Evolutionary conservation across 495 filamentous ascomycete genomes (phyloP).

Genomic region (Penicillium lividum): DNA sequence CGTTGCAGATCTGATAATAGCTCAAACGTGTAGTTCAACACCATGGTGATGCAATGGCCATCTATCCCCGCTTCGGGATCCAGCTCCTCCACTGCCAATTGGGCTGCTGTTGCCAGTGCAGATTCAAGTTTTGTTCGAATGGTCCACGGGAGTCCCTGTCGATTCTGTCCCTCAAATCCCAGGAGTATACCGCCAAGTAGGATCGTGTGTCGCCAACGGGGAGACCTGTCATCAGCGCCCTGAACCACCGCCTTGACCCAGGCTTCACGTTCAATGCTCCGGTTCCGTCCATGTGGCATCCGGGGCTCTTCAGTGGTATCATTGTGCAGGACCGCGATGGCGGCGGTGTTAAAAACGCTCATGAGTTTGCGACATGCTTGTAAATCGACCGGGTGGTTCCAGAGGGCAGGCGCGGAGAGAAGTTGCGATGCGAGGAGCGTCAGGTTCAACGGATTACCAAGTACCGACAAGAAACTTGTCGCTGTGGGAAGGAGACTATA

Average conservation of each 20-base stretch:
- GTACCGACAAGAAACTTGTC: conserved; percentile 74
- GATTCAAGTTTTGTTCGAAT: conserved; percentile 73
- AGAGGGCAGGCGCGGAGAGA: conserved; percentile 82
- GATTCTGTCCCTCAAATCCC: conserved; percentile 72
- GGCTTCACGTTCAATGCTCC: conserved; percentile 61
- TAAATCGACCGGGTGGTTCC: conserved; percentile 72
- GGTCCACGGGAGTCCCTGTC: conserved; percentile 58
- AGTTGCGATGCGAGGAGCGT: conserved; percentile 89
- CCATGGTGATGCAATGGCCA: conserved; percentile 63
- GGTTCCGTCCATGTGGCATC: conserved; percentile 41
- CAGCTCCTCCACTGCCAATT: conserved; percentile 67
- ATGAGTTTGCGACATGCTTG: conserved; percentile 73
- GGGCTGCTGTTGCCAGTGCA: conserved; percentile 75
- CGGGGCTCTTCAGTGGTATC: conserved; percentile 46
- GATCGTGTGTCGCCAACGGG: conserved; percentile 84
- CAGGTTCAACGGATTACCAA: conserved; percentile 88
- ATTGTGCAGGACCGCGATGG: conserved; percentile 62
- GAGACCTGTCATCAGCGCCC: conserved; percentile 81
- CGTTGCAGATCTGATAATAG: conserved; percentile 60
- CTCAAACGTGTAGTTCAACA: conserved; percentile 77
- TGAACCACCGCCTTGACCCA: conserved; percentile 84
- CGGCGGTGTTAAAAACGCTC: conserved; percentile 85
- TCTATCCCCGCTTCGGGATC: conserved; percentile 55
- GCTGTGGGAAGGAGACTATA: conserved; percentile 76
- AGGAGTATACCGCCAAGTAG: conserved; percentile 79